phyloP scores from a whole-genome alignment of 305 asterid genomes.

The Fraxinus floribunda region DNA sequence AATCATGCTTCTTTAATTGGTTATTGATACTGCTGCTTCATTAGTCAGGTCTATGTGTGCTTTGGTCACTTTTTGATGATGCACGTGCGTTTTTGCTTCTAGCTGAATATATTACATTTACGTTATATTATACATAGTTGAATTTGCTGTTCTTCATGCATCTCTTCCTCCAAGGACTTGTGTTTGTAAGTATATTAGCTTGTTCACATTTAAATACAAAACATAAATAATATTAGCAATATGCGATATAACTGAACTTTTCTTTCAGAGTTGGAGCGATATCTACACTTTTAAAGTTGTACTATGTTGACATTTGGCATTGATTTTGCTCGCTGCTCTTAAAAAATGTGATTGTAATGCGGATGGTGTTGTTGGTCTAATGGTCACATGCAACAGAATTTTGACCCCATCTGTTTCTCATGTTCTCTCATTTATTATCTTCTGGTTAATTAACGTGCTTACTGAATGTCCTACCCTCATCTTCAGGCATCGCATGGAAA shows the following conservation, averaged over 20 bases:
- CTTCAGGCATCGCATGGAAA: slow-evolving; percentile 51
- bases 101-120: not conserved
- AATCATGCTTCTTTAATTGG: not conserved
- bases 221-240: not conserved
- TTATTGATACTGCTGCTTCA: not conserved
- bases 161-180: not conserved
- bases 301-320: not conserved
- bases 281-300: not conserved
- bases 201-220: not conserved
- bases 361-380: not conserved
- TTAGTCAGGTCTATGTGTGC: not conserved
- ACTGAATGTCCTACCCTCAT: slow-evolving; percentile 23
- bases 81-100: not conserved
- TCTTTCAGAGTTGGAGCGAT: not conserved
- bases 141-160: not conserved
- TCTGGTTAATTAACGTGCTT: slow-evolving; percentile 11
- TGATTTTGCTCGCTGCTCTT: not conserved
- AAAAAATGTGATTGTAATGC: not conserved
- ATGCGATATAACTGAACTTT: not conserved
- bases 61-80: not conserved
- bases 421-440: not conserved
- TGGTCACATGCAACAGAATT: not conserved
- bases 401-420: not conserved
- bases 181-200: not conserved
- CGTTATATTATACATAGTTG: not conserved